A percentile compares a stretch with the other conserved stretches of the same genome.
Evolutionary conservation across 805 yeast genomes (phyloP).

Genomic region (Metschnikowia dekortorum): DNA sequence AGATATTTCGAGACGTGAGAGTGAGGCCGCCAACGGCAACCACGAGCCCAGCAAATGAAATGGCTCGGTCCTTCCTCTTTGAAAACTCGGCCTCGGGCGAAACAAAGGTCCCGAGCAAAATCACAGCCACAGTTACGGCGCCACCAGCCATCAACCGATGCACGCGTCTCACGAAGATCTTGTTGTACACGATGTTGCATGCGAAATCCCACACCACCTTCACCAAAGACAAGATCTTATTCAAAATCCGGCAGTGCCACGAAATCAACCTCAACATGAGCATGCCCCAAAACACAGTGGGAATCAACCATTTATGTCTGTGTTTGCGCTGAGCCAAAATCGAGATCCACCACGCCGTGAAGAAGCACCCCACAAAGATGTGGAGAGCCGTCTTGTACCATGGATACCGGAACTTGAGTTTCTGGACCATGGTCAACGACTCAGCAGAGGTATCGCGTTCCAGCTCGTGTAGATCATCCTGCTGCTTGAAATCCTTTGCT

Average conservation of each 20-base stretch:
- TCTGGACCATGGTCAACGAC: conserved; percentile 5
- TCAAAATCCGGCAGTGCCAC: conserved; percentile 38
- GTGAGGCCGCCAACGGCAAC: conserved; percentile 44
- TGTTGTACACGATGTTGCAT: conserved; percentile 31
- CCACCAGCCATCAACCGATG: conserved; percentile 44
- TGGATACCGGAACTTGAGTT: conserved; percentile 11
- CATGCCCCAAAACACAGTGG: conserved; percentile 49
- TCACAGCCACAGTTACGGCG: conserved; percentile 40
- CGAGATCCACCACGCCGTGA: conserved; percentile 45
- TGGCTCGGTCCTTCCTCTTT: conserved; percentile 47
- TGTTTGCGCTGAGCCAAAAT: conserved; percentile 47
- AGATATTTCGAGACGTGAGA: conserved; percentile 43
- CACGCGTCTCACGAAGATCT: conserved; percentile 36
- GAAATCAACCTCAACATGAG: conserved; percentile 50
- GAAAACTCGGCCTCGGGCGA: conserved; percentile 46
- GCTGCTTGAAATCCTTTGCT: conserved; percentile 3
- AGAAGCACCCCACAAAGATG: conserved; percentile 20
- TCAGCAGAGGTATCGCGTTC: conserved; percentile 8
- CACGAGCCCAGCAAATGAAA: conserved; percentile 52
- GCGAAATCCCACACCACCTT: conserved; percentile 23
- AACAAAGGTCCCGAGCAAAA: conserved; percentile 53
- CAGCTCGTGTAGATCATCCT: conserved; percentile 9
- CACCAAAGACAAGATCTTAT: conserved; percentile 12
- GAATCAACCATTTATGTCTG: conserved; percentile 53
- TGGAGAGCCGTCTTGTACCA: conserved; percentile 16